Conservation (phyloP, 768 basidiomycete species). For the Coprinellus micaceus region DNA sequence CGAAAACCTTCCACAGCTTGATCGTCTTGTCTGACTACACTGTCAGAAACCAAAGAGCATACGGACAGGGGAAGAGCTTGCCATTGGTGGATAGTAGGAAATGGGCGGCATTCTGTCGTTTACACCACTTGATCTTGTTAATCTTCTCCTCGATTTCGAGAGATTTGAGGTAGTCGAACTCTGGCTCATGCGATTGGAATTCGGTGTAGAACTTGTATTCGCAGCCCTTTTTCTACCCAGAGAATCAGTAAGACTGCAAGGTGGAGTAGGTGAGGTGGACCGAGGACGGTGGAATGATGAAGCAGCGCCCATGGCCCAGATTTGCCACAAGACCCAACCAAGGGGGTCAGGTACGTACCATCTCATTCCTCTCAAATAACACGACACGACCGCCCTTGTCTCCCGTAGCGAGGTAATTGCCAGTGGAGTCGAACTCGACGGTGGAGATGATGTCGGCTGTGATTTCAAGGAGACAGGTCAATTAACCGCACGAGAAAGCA, state of each 20-base stretch:
- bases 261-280: constrained; percentile 14
- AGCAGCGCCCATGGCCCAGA: neutral
- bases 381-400: constrained; percentile 99
- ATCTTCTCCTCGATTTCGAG: constrained; percentile 99
- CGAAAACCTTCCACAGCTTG: constrained; percentile 99
- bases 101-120: constrained; percentile 94
- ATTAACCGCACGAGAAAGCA: neutral
- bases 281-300: constrained; percentile 4
- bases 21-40: constrained; percentile 88
- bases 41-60: constrained; percentile 6
- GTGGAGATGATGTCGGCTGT: constrained; percentile 99
- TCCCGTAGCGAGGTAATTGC: constrained; percentile 98
- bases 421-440: constrained; percentile 99
- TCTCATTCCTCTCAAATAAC: constrained; percentile 96
- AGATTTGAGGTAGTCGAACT: constrained; percentile 99
- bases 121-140: constrained; percentile 99
- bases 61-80: constrained; percentile 31
- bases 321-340: constrained; percentile 15
- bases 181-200: constrained; percentile 99
- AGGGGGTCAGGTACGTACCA: constrained; percentile 45
- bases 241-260: constrained; percentile 6
- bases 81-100: constrained; percentile 97
- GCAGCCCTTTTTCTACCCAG: constrained; percentile 88
- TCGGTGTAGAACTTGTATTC: constrained; percentile 99
- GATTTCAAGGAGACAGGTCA: constrained; percentile 12